Evolutionary conservation across 176 grass and related monocot genomes (phyloP).

Genomic region (Zea mays): DNA sequence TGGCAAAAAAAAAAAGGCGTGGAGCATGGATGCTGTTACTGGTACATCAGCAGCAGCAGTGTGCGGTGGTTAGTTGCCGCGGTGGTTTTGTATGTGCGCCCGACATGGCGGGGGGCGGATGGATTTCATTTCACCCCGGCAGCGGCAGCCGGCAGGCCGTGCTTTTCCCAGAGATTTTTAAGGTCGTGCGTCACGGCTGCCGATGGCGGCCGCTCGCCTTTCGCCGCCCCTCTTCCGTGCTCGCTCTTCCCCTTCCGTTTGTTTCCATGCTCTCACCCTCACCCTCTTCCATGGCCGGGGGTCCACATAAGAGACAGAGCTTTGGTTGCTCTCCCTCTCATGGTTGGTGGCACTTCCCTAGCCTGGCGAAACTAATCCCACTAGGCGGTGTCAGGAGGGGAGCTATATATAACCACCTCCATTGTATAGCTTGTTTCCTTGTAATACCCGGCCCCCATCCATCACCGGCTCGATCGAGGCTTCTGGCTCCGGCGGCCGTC

Average conservation of each 20-base stretch:
- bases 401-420: constrained; percentile 74
- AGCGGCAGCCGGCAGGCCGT: not conserved
- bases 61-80: constrained; percentile 31
- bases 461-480: not conserved
- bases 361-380: constrained; percentile 72
- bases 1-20: too few relatives aligned
- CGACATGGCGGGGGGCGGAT: not conserved
- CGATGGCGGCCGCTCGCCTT: constrained; percentile 52
- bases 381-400: constrained; percentile 37
- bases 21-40: not conserved
- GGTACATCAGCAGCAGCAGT: not conserved
- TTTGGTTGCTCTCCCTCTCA: constrained; percentile 36
- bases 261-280: not conserved
- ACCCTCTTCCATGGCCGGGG: not conserved
- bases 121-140: constrained; percentile 1
- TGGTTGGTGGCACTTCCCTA: constrained; percentile 80
- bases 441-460: constrained; percentile 18
- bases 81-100: constrained; percentile 41
- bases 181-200: constrained; percentile 63
- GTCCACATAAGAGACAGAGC: constrained; percentile 4
- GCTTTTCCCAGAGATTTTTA: constrained; percentile 86
- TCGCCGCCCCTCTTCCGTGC: constrained; percentile 11
- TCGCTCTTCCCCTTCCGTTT: not conserved
- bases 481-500: not conserved
- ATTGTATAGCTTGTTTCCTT: constrained; percentile 58